Evolutionary conservation across 2,329 filamentous ascomycete species (phyloP), one percentile per base, ranked within the genome.

Genomic region (Chaetomium strumarium): DNA sequence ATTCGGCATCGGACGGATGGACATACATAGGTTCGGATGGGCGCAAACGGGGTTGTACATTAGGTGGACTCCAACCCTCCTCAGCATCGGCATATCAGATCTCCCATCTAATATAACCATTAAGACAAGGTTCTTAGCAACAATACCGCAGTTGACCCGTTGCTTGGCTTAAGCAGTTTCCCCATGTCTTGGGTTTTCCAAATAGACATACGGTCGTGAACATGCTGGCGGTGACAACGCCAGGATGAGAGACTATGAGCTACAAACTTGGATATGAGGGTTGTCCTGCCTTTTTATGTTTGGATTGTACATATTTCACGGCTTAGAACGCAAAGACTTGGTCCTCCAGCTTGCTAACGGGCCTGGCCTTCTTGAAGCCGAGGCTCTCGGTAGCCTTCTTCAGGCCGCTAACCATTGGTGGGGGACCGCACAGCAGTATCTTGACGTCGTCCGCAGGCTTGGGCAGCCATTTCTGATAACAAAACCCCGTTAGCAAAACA

Each of bases 311-410:
- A 6, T 20, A 10, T 7, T 31, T 30, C 46, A 16, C 30, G 30
- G 37, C 36, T 64, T 72, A 87, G 90, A 99, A 99, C 67, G 89
- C 90, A 76, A 99, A 99, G 62, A 99, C 89, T 73, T 97, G 93
- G 71, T 99, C 93, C 68, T 92, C 88, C 49, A 97, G 84, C 82
- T 97, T 97, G 84, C 91, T 96, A 64, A 97, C 91, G 41, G 92
- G 90, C 56, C 85, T 83, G 39, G 93, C 88, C 80, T 97, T 97
- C 67, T 88, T 81, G 77, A 86, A 99, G 53, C 93, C 93, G 17
- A 97, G 79, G 58, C 82, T 79, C 73, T 95, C 90, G 46, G 91
- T 86, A 7, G 90, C 82, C 81, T 97, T 97, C 87, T 99, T 99
- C 77, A 97, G 86, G 47, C 90, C 92, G 65, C 86, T 88, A 59